phyloP scores from a whole-genome alignment of 2,329 filamentous ascomycete species.

The Helotiales sp. region DNA sequence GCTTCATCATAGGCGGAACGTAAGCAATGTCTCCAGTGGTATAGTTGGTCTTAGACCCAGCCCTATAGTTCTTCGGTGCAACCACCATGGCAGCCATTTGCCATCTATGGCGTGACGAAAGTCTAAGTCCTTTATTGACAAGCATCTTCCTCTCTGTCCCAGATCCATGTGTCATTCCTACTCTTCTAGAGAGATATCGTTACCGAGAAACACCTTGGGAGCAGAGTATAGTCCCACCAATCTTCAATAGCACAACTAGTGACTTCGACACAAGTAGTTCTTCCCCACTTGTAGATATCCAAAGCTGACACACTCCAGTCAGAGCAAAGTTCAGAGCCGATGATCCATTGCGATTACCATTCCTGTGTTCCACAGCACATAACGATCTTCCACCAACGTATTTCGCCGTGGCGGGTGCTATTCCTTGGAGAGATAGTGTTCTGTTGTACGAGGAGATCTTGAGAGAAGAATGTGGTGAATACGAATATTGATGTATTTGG shows the following conservation, averaged over 20 bases:
- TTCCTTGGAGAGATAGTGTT: slow-evolving; percentile 1
- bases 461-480: slow-evolving; percentile 10
- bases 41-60: too few species aligned
- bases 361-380: not conserved
- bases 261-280: not conserved
- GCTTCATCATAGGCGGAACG: slow-evolving; percentile 48
- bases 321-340: not conserved
- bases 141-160: slow-evolving; percentile 31
- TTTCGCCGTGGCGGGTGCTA: not conserved
- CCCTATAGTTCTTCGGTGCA: slow-evolving; percentile 43
- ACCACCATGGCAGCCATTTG: slow-evolving; percentile 38
- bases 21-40: too few species aligned
- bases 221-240: slow-evolving; percentile 5
- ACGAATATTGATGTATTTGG: slow-evolving; percentile 34
- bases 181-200: slow-evolving; percentile 6
- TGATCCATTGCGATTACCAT: slow-evolving; percentile 1
- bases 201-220: not conserved
- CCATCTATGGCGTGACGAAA: slow-evolving; percentile 41
- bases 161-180: not conserved
- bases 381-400: not conserved
- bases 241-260: not conserved
- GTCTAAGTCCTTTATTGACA: slow-evolving; percentile 42
- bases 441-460: slow-evolving; percentile 5
- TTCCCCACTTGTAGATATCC: not conserved
- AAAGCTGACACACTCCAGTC: not conserved